Base-by-base conservation (phyloP, 2,329 filamentous ascomycete species). In the Phaeosphaeriaceae sp. region DNA sequence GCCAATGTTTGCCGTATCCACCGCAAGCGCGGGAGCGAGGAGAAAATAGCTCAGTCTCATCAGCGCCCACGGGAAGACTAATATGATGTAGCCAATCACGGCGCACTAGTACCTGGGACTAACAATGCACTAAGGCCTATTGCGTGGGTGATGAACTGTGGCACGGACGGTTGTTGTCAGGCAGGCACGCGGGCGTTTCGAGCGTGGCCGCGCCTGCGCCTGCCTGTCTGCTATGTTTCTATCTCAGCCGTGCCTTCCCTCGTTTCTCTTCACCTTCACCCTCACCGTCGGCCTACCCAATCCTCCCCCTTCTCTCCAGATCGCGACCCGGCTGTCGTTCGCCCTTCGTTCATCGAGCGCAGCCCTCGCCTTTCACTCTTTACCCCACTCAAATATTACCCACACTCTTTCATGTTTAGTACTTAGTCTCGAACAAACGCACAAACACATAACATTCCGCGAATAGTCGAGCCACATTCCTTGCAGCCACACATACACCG, bases 311-410 rank as follows among this genome's bases (percentile, higher is more conserved):
- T 49, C 52, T 54, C 60, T 56, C 50, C 52, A 56, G 50, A 46
- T 59, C 64, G 65, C 69, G 68, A 66, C 69, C 70, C 57, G 69
- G 70, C 68, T 68, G 70, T 72, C 67, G 70, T 70, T 67, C 66
- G 66, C 60, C 68, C 67, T 71, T 73, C 68, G 54, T 71, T 67
- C 63, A 67, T 64, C 61, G 59, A 71, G 58, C 63, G 60, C 69
- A 61, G 60, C 66, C 66, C 58, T 67, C 61, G 67, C 66, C 56
- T 49, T 63, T 62, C 70, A 61, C 64, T 72, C 68, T 52, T 71
- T 72, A 62, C 56, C 48, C 34, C 43, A 49, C 30, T 40, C 26
- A 43, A 44, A 54, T 52, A n/a, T 45, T 61, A 64, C 53, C 33
- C 60, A 61, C 66, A 55, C 64, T 71, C 62, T 43, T 68, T 68